Evolutionary conservation across 2,329 filamentous ascomycete species (phyloP), one percentile per base, ranked within the genome.

Genomic region (Epichloe hybrida): DNA sequence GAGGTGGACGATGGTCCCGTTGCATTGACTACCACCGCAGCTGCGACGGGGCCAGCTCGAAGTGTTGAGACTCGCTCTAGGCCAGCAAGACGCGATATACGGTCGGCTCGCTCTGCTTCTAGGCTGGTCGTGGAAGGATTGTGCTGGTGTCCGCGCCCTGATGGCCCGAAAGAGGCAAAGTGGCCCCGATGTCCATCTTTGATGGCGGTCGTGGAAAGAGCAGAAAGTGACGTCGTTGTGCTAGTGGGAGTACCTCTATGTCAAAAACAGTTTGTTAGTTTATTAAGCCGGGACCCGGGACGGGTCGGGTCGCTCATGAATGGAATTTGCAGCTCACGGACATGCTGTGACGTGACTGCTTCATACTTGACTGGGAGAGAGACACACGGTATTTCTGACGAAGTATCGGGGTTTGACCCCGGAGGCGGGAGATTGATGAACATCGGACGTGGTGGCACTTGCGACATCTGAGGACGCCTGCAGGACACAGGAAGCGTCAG

Each of bases 131-230:
- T 79, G 6, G 79, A 68, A 57, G 76, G 71, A 59, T 78, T 74
- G 62, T 81, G 73, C 60, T 80, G 68, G 64, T 81, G 71, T 59
- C 77, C 72, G 48, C 80, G 79, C 54, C 73, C 73, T 51, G 77
- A 73, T 52, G 67, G 59, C 8, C 63, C 63, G 31, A 31, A 9
- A 21, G 55, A 76, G 31, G 81, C 79, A 31, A 84, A 76, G 63
- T 89, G 81, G 56, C 91, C 91, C 54, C 88, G 86, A 63, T 96
- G 88, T 59, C 91, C 91, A 64, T 97, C 91, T 69, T 96, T 95
- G 75, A 95, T 95, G 48, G 91, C 91, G 12, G 88, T 93, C 17
- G 91, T 96, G 15, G 88, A 95, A 46, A 97, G 78, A 40, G 89
- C 84, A 27, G 88, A 95, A 61, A 97, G 83, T 48, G 89, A 94